Conservation (phyloP, 257 asterid species). For the Rubia yunnanensis region DNA sequence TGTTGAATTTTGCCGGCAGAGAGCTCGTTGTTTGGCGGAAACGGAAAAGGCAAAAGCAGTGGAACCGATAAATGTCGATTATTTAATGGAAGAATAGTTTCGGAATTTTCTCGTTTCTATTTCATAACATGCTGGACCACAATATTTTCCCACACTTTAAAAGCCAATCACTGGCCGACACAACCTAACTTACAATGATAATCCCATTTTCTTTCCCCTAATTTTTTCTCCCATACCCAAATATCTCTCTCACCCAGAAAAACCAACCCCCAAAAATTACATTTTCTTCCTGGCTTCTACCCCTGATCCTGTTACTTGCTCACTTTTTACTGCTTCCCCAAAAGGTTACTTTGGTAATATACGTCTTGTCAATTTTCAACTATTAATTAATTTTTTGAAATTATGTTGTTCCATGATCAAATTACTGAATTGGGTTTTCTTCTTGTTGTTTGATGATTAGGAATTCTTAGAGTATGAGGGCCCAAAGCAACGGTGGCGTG, state of each 20-base stretch:
- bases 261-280: neutral
- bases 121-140: no score
- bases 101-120: no score
- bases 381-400: no score
- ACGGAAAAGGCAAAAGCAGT: no score
- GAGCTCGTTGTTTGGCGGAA: no score
- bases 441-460: neutral
- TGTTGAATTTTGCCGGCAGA: no score
- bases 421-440: neutral
- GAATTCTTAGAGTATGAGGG: neutral
- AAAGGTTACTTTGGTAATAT: neutral
- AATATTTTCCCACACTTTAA: no score
- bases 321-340: neutral
- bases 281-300: neutral
- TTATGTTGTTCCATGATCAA: neutral
- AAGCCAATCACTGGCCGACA: no score
- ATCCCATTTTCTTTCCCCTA: neutral
- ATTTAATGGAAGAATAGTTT: no score
- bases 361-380: neutral
- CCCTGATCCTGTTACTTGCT: neutral
- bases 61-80: no score
- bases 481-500: slow-evolving; percentile 1
- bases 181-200: no score
- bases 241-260: neutral
- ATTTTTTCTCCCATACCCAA: neutral